Evolutionary conservation across 805 yeast species (phyloP), one percentile per base, ranked within the genome.

Genomic region (Wickerhamomyces ciferrii): DNA sequence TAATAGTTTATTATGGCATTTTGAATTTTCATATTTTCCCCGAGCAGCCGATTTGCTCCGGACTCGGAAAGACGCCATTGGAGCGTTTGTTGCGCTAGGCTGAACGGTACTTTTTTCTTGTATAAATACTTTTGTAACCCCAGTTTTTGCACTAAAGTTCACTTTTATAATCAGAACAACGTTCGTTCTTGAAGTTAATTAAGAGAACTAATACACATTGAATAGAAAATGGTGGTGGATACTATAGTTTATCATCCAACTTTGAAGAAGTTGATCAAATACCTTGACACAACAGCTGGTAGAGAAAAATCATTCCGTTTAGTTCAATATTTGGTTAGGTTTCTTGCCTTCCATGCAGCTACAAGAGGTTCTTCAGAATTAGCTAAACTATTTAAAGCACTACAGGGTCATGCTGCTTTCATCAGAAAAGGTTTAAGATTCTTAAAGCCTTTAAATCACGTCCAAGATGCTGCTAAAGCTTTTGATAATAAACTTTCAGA

Each of bases 391-490:
- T 74, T 81, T 62, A 76, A 75, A 54, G 70, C 74, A 20, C 64
- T 89, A 51, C 87, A 83, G 67, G 62, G 61, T 40, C 81, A 84
- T 52, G 75, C 88, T 27, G 76, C 87, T 2, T 64, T 83, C 48
- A 74, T 87, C 51, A 81, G 98, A 64, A 92, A 92, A 70, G 83
- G 90, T 20, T 68, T 91, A 71, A 79, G 97, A 59, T 81, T 84
- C 59, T 78, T 89, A 52, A 91, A 90, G 67, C 96, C 96, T 1
- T 68, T 91, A 58, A 74, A 74, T 56, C 89, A 84, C 61, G 60
- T 87, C 45, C 81, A 81, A 56, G 75, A 79, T n/a, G 87, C 91
- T 5, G 72, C 85, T 2, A 74, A 76, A 51, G 76, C 87, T 14
- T 76, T 71, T 56, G 87, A 81, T 60, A 82, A 87, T 66, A 84